Base-by-base conservation (phyloP, 2,329 filamentous ascomycete genomes). In the Chrysosphaeria jannelii region DNA sequence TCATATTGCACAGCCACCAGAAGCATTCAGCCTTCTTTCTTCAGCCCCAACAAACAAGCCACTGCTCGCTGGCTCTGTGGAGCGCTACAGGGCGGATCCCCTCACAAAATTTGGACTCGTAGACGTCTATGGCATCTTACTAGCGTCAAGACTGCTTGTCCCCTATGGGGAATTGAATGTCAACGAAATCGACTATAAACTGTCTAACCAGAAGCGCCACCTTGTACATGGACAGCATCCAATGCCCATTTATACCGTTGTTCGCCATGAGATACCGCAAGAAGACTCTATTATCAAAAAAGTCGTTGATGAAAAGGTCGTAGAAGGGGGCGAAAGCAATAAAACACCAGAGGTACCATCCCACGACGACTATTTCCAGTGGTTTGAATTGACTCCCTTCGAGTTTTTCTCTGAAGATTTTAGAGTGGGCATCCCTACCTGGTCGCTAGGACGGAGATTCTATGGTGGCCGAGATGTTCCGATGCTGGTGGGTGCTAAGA, bases 381-480 rank as follows among this genome's bases (percentile, higher is more conserved):
- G 85, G 81, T 91, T 85, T 34, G 85, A 97, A 37, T 70, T 81
- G 35, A 88, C 76, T 0, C 81, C 81, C 0, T 91, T 88, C 37
- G 81, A 93, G 40, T 69, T 91, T 39, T 91, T 85, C 42, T 90
- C 78, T 34, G 81, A 93, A 42, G 81, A 91, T 37, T 66, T 90
- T 23, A 57, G 58, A 13, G 78, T 81, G 3, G 81, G 85, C 3
- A 91, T 97, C 29, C 85, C 85, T 0, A 90, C 75, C 0, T 97
- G 81, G 78, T 74, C 78, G 5, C 50, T 93, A 28, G 85, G 85
- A 3, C 60, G 85, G 21, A 65, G 58, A 27, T 97, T 91, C 41
- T 49, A 71, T 16, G 53, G 59, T 19, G 85, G 85, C 10, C 42
- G 47, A 20, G 69, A 70, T 29, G 44, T 69, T 4, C 52, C 60